Base-by-base conservation (phyloP, 75 land plant genomes). In the Chamaecyparis obtusa region DNA sequence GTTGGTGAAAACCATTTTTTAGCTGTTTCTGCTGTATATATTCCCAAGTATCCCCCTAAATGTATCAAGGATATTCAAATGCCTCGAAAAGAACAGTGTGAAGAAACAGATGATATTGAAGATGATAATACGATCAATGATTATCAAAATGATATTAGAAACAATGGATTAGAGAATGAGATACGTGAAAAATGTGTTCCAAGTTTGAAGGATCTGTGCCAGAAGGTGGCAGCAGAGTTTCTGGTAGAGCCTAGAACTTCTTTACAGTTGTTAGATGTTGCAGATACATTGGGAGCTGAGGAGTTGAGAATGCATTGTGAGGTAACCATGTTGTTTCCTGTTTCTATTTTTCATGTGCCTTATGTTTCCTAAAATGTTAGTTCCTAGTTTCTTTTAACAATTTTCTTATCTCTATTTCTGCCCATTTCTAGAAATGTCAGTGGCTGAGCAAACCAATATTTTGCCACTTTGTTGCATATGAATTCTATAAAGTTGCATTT, bases 1-100 rank as follows among this genome's bases (percentile, higher is more conserved):
- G 99, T 98, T 92, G 99, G 99, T 64, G 99, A 98, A 89, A 97
- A 92, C 33, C 99, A 98, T 89, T 81, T 95, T 69, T 88, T 98
- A 89, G 90, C 91, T 83, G 88, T 96, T 72, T 90, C 94, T 87
- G 86, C 95, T 79, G 89, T 95, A 69, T 95, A 95, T 88, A 94
- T 95, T 85, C 99, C 99, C 81, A 83, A 30, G 43, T 98, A 89
- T 88, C 87, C 86, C 43, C 74, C 91, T 35, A 91, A 85, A 76
- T 39, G 37, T 37, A 75, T 80, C 17, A 84, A 39, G 30, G 86
- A 86, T 37, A 49, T 84, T 86, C 82, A 79, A 77, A 87, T 89
- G 39, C 54, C 39, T 21, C 89, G 49, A 51, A 71, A 41, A 21
- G 87, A 89, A 64, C 90, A 71, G 24, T 69, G 9, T 67, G 90